These are phyloP conservation scores for Talaromyces nanjingensis DNA, from an alignment of 495 filamentous ascomycete genomes.

Conservation along the genomic window DNA sequence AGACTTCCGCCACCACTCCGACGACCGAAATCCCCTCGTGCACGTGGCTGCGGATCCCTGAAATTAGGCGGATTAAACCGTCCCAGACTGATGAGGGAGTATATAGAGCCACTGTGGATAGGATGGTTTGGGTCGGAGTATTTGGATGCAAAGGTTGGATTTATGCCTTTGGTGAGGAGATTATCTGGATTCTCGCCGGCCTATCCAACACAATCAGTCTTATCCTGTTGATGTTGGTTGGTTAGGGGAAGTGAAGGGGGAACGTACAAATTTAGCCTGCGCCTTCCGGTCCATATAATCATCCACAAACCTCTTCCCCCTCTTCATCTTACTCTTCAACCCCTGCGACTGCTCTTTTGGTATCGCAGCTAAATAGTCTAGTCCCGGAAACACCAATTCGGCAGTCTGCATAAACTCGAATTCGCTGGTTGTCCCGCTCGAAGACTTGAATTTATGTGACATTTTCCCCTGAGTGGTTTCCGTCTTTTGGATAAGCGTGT, in stretches of 20 bases:
- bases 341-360: neutral
- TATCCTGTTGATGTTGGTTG: no score
- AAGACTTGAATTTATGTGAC: constrained; percentile 23
- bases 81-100: constrained; percentile 38
- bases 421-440: constrained; percentile 40
- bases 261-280: constrained; percentile 53
- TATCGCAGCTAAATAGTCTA: constrained; percentile 14
- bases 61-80: constrained; percentile 12
- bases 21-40: neutral
- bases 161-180: constrained; percentile 3
- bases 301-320: neutral
- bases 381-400: constrained; percentile 47
- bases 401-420: constrained; percentile 44
- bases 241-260: no score
- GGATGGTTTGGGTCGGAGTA: constrained; percentile 51
- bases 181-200: constrained; percentile 21
- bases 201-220: constrained; percentile 8
- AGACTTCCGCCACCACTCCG: neutral
- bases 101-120: constrained; percentile 26
- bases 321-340: constrained; percentile 1
- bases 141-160: constrained; percentile 35
- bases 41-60: neutral
- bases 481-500: constrained; percentile 8
- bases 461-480: neutral
- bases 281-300: constrained; percentile 48